Evolutionary conservation across 2,329 filamentous ascomycete genomes (phyloP).

Genomic region (Harringtonia lauricola): DNA sequence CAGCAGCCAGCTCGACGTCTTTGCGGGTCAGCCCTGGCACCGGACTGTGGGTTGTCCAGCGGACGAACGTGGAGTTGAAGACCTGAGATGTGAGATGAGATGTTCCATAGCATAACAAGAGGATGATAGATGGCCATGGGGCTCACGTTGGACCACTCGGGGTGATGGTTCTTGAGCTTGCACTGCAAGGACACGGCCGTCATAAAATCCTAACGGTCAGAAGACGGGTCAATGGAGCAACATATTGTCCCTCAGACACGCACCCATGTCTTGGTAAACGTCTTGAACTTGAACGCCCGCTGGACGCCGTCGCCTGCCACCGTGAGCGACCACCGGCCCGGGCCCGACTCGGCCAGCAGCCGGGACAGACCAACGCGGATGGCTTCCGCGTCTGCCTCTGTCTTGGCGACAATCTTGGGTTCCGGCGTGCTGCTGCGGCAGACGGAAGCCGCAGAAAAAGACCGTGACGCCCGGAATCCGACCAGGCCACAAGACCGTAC

Average conservation of each 20-base stretch:
- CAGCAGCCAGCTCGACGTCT: conserved; percentile 49
- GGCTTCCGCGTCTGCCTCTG: background rate
- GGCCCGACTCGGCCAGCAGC: conserved; percentile 16
- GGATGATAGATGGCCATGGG: too few relatives aligned
- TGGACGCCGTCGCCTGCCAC: conserved; percentile 43
- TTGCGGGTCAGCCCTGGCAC: conserved; percentile 47
- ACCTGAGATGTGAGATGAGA: conserved; percentile 39
- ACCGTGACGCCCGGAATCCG: background rate
- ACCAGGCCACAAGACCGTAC: background rate
- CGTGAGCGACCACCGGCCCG: conserved; percentile 38
- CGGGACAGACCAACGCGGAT: conserved; percentile 18
- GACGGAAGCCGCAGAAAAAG: background rate
- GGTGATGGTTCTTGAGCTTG: conserved; percentile 59
- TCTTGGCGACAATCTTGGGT: conserved; percentile 5
- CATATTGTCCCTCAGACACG: conserved; percentile 14
- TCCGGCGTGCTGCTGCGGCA: background rate
- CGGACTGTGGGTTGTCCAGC: conserved; percentile 64
- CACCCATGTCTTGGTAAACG: conserved; percentile 55
- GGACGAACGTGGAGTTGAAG: conserved; percentile 59
- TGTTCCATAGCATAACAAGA: too few relatives aligned
- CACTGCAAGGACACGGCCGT: conserved; percentile 58
- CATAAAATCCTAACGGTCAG: conserved; percentile 53
- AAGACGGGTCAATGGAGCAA: too few relatives aligned
- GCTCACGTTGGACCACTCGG: conserved; percentile 69
- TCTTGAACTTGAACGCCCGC: conserved; percentile 52